Evolutionary conservation across 1,284 basidiomycete species (phyloP), one percentile per base, ranked within the genome.

Genomic region (Leccinum insigne): DNA sequence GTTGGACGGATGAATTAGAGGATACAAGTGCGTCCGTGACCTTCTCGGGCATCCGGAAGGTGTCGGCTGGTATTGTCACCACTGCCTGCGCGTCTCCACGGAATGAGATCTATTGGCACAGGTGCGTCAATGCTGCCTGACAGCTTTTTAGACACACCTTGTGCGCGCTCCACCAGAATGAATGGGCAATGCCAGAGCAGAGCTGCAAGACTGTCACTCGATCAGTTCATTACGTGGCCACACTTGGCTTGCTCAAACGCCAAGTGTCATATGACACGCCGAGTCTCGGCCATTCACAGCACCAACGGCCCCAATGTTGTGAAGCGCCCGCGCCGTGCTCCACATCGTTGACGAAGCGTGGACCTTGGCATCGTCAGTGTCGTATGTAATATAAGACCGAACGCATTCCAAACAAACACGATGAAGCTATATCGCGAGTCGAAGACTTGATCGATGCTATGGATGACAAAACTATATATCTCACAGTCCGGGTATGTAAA

Each of bases 81-180:
- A 56, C 52, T 58, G 60, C 42, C 29, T 57, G 58, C 5, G 47
- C 18, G 54, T 63, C 44, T 29, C 49, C 64, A 62, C 26, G 47
- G 58, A 62, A 68, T 52, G 49, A 61, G 57, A 68, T 69, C 57
- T 61, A n/a, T 59, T 16, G 35, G 44, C 14, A n/a, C 11, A 26
- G 29, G 38, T 32, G 60, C 7, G 58, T 63, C 58, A 44, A 56
- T 26, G 42, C 3, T 11, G 56, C 56, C 49, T n/a, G 58, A 63
- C 52, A 47, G n/a, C n/a, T 47, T 47, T 18, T 18, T 47, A 47
- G 68, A 23, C 42, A 18, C 42, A 59, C 62, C 7, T 18, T 61
- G 63, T 49, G 13, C 5, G 40, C 6, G 60, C 57, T 47, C 38
- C 66, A 60, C 32, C 21, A 14, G 52, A 60, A 59, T 59, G 47